Conservation (phyloP, 768 basidiomycete species). For the Boletus rubropictus region DNA sequence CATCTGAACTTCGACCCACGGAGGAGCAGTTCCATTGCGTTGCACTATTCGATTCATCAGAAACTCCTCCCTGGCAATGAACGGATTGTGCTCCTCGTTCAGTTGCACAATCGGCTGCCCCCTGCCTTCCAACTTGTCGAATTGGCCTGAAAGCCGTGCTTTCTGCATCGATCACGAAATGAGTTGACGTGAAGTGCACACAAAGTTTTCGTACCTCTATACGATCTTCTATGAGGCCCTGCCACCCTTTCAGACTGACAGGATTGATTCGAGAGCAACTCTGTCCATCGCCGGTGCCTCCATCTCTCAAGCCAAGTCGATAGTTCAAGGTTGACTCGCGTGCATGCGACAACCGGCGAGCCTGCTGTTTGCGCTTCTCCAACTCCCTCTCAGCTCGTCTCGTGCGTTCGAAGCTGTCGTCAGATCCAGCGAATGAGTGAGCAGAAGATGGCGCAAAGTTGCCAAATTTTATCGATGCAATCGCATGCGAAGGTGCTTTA, state of each 20-base stretch:
- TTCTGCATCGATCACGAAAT: constrained; percentile 35
- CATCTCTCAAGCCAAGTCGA: constrained; percentile 49
- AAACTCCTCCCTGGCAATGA: constrained; percentile 72
- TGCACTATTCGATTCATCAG: constrained; percentile 84
- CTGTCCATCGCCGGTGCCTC: neutral
- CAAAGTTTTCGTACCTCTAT: constrained; percentile 55
- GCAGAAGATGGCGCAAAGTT: constrained; percentile 32
- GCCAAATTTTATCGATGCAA: constrained; percentile 49
- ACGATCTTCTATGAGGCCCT: constrained; percentile 66
- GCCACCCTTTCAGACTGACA: constrained; percentile 67
- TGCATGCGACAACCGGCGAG: constrained; percentile 55
- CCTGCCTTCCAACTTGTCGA: constrained; percentile 66
- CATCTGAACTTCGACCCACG: constrained; percentile 80
- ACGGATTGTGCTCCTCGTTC: constrained; percentile 51
- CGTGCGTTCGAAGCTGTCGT: constrained; percentile 34
- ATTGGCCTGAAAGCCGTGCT: constrained; percentile 61
- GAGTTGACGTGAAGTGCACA: neutral
- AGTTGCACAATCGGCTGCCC: constrained; percentile 44
- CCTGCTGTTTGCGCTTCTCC: constrained; percentile 46
- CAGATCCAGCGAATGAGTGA: constrained; percentile 8
- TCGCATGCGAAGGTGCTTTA: constrained; percentile 51
- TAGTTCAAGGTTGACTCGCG: constrained; percentile 75
- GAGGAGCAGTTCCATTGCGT: constrained; percentile 74
- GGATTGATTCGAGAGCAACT: constrained; percentile 43
- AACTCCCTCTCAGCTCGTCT: constrained; percentile 44